These are phyloP conservation scores for Mucor lusitanicus DNA, from an alignment of 371 early-diverging fungal species.

Conservation along the genomic window DNA sequence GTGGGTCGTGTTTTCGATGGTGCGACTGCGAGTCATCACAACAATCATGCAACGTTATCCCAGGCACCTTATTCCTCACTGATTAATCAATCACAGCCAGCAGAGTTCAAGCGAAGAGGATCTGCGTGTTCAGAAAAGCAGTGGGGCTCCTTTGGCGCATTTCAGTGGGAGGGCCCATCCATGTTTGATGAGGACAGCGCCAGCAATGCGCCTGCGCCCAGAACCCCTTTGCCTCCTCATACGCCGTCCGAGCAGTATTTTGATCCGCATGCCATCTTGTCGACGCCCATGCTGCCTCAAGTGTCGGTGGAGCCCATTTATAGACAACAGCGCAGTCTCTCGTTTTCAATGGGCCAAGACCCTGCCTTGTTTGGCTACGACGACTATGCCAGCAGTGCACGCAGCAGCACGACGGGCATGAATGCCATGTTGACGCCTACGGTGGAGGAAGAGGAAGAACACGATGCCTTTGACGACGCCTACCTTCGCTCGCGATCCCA, in stretches of 20 bases:
- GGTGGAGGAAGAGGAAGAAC: slow-evolving; percentile 37
- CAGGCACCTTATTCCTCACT: background rate
- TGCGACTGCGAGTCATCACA: background rate
- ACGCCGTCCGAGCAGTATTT: background rate
- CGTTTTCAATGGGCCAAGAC: slow-evolving; percentile 55
- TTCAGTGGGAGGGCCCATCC: slow-evolving; percentile 47
- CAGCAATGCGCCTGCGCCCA: slow-evolving; percentile 2
- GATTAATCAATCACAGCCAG: background rate
- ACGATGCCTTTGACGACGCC: slow-evolving; percentile 19
- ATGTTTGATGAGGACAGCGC: slow-evolving; percentile 37
- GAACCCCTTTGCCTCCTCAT: background rate
- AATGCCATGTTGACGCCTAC: slow-evolving; percentile 35
- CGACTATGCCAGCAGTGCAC: slow-evolving; percentile 19
- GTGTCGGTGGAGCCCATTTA: slow-evolving; percentile 45
- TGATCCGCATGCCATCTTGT: slow-evolving; percentile 14
- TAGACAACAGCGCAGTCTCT: slow-evolving; percentile 51
- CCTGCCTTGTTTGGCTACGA: slow-evolving; percentile 47
- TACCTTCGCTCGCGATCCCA: slow-evolving; percentile 35
- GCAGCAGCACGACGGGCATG: slow-evolving; percentile 6
- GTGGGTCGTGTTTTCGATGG: slow-evolving; percentile 2
- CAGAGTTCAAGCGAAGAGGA: background rate
- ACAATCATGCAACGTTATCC: background rate
- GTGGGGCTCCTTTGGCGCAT: slow-evolving; percentile 50
- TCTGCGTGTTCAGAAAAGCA: slow-evolving; percentile 8
- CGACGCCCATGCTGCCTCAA: slow-evolving; percentile 49